Evolutionary conservation across 768 basidiomycete genomes (phyloP).

Genomic region (Mycena vulgaris): DNA sequence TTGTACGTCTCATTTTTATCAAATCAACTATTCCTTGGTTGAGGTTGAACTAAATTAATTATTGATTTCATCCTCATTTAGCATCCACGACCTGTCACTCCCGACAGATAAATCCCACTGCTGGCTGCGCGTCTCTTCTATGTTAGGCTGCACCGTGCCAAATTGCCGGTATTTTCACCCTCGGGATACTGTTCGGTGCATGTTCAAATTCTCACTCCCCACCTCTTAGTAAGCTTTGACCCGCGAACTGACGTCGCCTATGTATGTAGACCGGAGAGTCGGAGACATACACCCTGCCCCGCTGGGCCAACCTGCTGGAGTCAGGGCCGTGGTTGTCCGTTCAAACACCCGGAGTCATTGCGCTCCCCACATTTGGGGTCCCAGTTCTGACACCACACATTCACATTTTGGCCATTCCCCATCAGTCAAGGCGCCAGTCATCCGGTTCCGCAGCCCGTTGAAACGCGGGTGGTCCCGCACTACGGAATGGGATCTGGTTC

Average conservation of each 20-base stretch:
- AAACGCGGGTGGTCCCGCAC: neutral
- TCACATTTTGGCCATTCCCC: neutral
- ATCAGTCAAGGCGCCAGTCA: too few relatives aligned
- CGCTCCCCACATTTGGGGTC: neutral
- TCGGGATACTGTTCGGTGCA: neutral
- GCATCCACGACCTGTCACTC: neutral
- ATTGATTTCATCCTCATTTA: neutral
- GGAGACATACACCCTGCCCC: neutral
- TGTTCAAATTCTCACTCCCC: too few relatives aligned
- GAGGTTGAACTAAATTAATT: too few relatives aligned
- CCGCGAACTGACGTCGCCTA: neutral
- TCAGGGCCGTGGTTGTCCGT: neutral
- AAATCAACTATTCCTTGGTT: neutral
- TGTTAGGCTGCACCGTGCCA: neutral
- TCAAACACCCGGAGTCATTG: neutral
- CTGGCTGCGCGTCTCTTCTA: neutral
- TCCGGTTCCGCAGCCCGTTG: neutral
- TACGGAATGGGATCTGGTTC: neutral
- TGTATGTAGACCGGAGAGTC: neutral
- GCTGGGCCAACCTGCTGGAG: neutral
- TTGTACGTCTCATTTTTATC: slow-evolving; percentile 52
- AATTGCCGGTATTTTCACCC: neutral
- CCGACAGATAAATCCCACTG: neutral
- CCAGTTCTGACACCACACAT: neutral
- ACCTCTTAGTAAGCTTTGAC: neutral